Evolutionary conservation across 1,284 basidiomycete species (phyloP), one percentile per base, ranked within the genome.

Genomic region (Erythrobasidium hasegawianum): DNA sequence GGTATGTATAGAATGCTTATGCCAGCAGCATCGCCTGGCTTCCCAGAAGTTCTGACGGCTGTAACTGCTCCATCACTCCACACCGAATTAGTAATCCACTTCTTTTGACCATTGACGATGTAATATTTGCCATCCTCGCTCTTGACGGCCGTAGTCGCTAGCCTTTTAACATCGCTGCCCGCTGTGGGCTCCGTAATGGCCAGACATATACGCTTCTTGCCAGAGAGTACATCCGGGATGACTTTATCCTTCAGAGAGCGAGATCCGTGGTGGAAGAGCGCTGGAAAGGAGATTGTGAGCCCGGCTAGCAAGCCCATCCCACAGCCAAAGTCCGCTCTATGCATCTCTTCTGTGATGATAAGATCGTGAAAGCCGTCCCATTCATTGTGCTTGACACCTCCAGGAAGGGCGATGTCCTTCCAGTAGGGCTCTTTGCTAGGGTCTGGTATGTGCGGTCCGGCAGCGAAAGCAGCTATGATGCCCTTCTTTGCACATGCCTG

Each of bases 161-260:
- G 60, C 57, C 76, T 76, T 45, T 76, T 76, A 2, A 78, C 77
- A 50, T 78, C 77, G 27, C 73, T 75, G 0, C 77, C 77, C 5
- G 73, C 76, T 11, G 60, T 50, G 16, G 68, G 68, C 39, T 68
- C 68, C 16, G 68, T 77, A 56, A 79, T 77, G 50, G 78, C 78
- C 13, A 79, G 73, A 57, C 75, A 75, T 64, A 78, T 77, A 39
- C 76, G 75, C 71, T 79, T 79, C 67, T 78, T 76, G 24, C 78
- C 78, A n/a, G 68, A 69, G 18, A 80, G 65, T 11, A 76, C 73
- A 2, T 76, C 73, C 57, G 77, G 76, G 20, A 79, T 71, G 45
- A 80, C 70, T 59, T 76, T 72, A 64, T 75, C 69, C 72, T 79
- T 77, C 40, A 79, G 67, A 57, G 76, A 76, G 8, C 75, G 71